These are phyloP conservation scores for Auriscalpium vulgare DNA, from an alignment of 768 basidiomycete species.

Conservation along the genomic window DNA sequence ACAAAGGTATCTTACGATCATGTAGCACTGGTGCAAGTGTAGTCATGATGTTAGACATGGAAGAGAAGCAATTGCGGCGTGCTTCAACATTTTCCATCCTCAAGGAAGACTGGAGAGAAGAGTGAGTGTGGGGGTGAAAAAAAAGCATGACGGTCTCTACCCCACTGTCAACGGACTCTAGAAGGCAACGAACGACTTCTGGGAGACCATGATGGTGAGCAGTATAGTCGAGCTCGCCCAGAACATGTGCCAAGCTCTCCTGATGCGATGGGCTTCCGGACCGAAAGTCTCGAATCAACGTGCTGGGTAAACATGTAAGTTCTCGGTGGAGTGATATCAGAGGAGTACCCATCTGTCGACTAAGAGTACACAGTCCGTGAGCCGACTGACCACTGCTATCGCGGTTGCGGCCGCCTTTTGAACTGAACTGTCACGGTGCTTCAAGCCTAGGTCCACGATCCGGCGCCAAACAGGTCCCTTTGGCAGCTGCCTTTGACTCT, in stretches of 20 bases:
- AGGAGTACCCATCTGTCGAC: conserved; percentile 63
- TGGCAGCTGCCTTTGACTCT: too few relatives aligned
- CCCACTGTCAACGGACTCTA: conserved; percentile 48
- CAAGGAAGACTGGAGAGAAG: conserved; percentile 24
- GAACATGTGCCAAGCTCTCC: conserved; percentile 62
- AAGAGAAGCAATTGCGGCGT: conserved; percentile 44
- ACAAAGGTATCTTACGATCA: conserved; percentile 32
- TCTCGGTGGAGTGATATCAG: too few relatives aligned
- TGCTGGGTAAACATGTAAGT: conserved; percentile 20
- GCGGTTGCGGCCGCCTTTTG: conserved; percentile 75
- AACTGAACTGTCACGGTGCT: conserved; percentile 51
- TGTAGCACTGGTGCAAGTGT: conserved; percentile 36
- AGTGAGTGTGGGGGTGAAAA: conserved; percentile 15
- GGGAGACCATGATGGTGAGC: conserved; percentile 43
- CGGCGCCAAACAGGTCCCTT: conserved; percentile 53
- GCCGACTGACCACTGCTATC: conserved; percentile 58
- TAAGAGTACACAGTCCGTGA: conserved; percentile 54
- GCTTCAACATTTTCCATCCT: conserved; percentile 45
- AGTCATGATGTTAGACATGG: conserved; percentile 41
- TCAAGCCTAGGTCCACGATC: conserved; percentile 65
- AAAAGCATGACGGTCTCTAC: conserved; percentile 28
- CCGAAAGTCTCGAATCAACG: conserved; percentile 57
- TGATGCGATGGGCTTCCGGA: conserved; percentile 46
- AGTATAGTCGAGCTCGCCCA: conserved; percentile 64
- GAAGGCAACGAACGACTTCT: conserved; percentile 49